Evolutionary conservation across 768 basidiomycete species (phyloP).

Genomic region (Auricularia heimuer): DNA sequence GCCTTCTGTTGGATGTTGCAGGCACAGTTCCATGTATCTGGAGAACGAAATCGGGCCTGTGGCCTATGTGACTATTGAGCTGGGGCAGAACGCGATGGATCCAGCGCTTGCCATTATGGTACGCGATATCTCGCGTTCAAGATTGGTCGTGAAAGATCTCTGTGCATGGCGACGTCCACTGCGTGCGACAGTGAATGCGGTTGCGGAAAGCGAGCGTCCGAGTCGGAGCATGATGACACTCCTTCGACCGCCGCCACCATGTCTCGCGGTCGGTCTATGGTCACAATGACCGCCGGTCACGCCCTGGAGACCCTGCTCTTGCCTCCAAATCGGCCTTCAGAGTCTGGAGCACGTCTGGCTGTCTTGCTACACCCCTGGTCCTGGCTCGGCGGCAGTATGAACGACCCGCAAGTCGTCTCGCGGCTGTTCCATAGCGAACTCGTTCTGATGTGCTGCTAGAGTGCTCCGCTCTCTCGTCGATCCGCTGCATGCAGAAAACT

Average conservation of each 20-base stretch:
- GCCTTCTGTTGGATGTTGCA: constrained; percentile 81
- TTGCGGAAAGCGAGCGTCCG: neutral
- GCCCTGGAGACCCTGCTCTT: neutral
- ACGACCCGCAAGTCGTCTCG: constrained; percentile 53
- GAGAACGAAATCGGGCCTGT: constrained; percentile 85
- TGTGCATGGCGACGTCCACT: neutral
- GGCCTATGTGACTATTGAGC: constrained; percentile 34
- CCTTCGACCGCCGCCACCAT: neutral
- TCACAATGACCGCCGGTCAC: neutral
- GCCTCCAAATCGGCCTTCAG: neutral
- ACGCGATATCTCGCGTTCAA: neutral
- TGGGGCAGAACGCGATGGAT: neutral
- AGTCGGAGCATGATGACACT: neutral
- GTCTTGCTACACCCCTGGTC: constrained; percentile 81
- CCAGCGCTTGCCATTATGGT: neutral
- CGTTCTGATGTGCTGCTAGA: constrained; percentile 17
- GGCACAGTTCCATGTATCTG: constrained; percentile 85
- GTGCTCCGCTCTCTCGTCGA: constrained; percentile 26
- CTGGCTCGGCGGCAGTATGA: constrained; percentile 69
- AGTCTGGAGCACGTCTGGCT: constrained; percentile 21
- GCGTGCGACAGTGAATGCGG: neutral
- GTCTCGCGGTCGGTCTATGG: neutral
- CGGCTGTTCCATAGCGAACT: neutral
- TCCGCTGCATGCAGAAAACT: constrained; percentile 34
- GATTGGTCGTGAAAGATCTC: neutral